Conservation (phyloP, 1,139 yeast genomes). For the Hansenula sp. region DNA sequence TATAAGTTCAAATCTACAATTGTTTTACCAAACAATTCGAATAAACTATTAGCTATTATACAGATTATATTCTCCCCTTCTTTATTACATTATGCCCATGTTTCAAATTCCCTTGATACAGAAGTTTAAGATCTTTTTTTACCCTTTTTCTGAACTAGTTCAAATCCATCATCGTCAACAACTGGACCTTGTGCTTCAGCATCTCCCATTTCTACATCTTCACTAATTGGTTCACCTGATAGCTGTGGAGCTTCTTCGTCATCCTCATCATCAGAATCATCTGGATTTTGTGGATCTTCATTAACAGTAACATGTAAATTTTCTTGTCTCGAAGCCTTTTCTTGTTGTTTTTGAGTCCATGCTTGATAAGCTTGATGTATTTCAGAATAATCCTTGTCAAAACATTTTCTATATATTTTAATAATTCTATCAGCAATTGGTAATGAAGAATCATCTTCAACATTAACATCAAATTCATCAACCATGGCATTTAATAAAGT, state of each 20-base stretch:
- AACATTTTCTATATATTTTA: constrained; percentile 63
- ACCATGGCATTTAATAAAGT: constrained; percentile 84
- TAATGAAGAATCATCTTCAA: constrained; percentile 87
- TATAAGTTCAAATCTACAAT: too few relatives aligned
- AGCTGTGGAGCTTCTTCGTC: constrained; percentile 32
- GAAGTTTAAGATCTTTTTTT: constrained; percentile 28
- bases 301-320: constrained; percentile 37
- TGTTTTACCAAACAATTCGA: too few relatives aligned
- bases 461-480: constrained; percentile 86
- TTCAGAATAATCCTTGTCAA: constrained; percentile 42
- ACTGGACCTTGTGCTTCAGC: constrained; percentile 44
- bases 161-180: constrained; percentile 92
- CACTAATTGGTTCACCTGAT: constrained; percentile 19
- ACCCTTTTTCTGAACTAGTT: constrained; percentile 71
- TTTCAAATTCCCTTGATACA: too few relatives aligned
- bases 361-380: constrained; percentile 58
- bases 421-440: constrained; percentile 67
- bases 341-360: constrained; percentile 52
- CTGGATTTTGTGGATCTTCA: constrained; percentile 62
- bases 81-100: too few relatives aligned
- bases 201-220: constrained; percentile 37
- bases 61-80: too few relatives aligned
- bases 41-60: too few relatives aligned
- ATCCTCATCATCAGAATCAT: constrained; percentile 42
- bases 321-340: constrained; percentile 26